phyloP scores from a whole-genome alignment of 805 yeast genomes.

The Ogataea ganodermae region DNA sequence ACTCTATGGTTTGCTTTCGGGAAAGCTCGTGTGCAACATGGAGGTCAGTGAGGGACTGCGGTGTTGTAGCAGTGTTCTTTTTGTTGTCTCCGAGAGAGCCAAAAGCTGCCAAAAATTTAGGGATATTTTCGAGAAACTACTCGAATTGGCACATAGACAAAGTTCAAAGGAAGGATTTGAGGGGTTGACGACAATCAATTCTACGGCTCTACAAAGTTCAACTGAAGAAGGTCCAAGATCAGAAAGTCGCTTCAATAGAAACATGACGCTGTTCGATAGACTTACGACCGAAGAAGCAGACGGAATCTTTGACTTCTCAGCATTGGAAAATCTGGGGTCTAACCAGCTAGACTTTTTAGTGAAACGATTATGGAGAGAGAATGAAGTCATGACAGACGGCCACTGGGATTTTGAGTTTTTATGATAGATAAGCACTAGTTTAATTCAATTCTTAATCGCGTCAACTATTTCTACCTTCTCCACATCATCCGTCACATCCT shows the following conservation, averaged over 20 bases:
- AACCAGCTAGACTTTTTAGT: constrained; percentile 11
- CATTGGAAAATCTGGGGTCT: constrained; percentile 14
- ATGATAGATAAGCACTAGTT: neutral
- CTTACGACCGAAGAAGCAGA: constrained; percentile 9
- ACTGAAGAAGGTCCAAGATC: neutral
- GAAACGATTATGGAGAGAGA: constrained; percentile 10
- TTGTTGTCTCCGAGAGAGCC: constrained; percentile 22
- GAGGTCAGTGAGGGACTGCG: constrained; percentile 17
- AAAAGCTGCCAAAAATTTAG: constrained; percentile 16
- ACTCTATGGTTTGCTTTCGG: constrained; percentile 21
- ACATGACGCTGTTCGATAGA: constrained; percentile 15
- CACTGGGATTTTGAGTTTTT: constrained; percentile 8
- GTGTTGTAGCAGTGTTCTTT: constrained; percentile 19
- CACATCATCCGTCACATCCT: constrained; percentile 7
- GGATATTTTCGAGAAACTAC: constrained; percentile 21
- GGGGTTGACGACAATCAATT: neutral
- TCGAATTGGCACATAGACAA: constrained; percentile 10
- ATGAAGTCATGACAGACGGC: neutral
- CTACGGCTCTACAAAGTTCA: neutral
- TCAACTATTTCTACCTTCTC: neutral
- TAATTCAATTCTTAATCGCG: neutral
- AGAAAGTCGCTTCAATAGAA: constrained; percentile 4
- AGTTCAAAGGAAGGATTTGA: neutral
- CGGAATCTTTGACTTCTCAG: constrained; percentile 12
- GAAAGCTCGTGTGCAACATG: constrained; percentile 15